phyloP scores from a whole-genome alignment of 2,329 filamentous ascomycete genomes.

The Trichoderma hamatum region DNA sequence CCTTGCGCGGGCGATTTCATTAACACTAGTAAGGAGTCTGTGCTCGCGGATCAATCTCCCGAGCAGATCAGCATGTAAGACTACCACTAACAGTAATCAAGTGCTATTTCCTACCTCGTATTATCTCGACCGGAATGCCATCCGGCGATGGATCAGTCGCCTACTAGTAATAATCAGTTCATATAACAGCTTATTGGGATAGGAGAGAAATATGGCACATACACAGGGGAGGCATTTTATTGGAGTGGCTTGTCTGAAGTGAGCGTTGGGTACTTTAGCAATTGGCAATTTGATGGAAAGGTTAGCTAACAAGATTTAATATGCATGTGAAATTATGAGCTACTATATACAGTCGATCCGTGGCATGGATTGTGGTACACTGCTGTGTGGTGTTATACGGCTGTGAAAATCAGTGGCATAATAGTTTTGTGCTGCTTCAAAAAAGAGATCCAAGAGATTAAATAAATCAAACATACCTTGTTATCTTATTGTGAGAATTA shows the following conservation, averaged over 20 bases:
- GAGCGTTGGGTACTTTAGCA: not conserved
- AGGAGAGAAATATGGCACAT: not conserved
- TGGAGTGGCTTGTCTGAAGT: not conserved
- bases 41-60: constrained; percentile 4
- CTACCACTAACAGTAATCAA: not conserved
- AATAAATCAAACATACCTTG: not conserved
- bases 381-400: not conserved
- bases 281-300: not conserved
- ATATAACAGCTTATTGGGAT: not conserved
- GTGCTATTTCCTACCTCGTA: not conserved
- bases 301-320: not conserved
- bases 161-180: not conserved
- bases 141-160: not conserved
- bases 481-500: not conserved
- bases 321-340: not conserved
- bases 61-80: not conserved
- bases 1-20: not conserved
- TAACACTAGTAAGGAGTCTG: not conserved
- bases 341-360: not conserved
- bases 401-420: not conserved
- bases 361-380: not conserved
- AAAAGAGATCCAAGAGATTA: not conserved
- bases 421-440: not conserved
- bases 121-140: not conserved
- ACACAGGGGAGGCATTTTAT: not conserved